Base-by-base conservation (phyloP, 164 flowering plant species). In the Santalum album region DNA sequence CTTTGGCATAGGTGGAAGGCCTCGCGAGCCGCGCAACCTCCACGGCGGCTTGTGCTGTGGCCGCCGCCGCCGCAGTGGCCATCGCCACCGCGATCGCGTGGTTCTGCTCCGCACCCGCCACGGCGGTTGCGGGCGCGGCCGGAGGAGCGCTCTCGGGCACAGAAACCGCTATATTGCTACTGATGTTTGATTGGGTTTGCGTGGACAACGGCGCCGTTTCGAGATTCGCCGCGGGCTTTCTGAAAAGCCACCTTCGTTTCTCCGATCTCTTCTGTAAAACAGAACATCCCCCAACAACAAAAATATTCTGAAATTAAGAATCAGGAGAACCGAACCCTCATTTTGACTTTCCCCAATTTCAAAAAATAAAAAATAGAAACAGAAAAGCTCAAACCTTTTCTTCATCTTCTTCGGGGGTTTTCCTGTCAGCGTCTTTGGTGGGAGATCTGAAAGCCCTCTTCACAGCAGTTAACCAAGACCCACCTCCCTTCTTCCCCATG, bases 371-470 rank as follows among this genome's bases (percentile, higher is more conserved):
- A 29, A 3, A 29, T 29, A 9, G 4, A 9, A n/a, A 6, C 34
- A n/a, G 0, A 39, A n/a, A 46, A 15, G 10, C 1, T 23, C 32
- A 44, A 44, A 70, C 78, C 74, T 70, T 78, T 25, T 68, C 79
- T 40, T 75, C 73, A 54, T 74, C 81, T 19, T 74, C 75, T 53
- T 73, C 73, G 29, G 60, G 64, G 25, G 65, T 49, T 5, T 46
- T 59, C 35, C 24, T 63, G 16, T 63, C 61, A 51, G 48, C 49
- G 0, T 72, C 70, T 65, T 73, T 78, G 44, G 69, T 55, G 9
- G 83, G 83, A 71, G 83, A 78, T 71, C 83, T 73, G 62, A 78
- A 78, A 55, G 83, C 80, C 53, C 80, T 75, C 56, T 78, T 78
- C 21, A 78, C 83, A 53, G 72, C 76, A 44, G 83, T 75, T 58